Evolutionary conservation across 345 rosid genomes (phyloP).

Genomic region (Citrus australasica): DNA sequence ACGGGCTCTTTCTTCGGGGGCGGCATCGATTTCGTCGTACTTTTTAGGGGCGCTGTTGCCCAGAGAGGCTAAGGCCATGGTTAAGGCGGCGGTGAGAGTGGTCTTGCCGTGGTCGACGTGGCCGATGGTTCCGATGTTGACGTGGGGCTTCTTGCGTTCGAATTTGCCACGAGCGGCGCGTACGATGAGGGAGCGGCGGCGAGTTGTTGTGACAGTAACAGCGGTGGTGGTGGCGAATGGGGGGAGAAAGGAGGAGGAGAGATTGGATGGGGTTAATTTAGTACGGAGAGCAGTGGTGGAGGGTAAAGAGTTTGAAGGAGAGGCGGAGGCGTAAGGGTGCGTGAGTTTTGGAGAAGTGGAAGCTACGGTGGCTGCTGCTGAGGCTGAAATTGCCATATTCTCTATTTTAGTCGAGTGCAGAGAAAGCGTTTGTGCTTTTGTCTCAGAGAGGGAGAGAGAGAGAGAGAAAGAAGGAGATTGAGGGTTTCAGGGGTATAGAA

Average conservation of each 20-base stretch:
- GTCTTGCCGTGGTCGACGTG: constrained; percentile 98
- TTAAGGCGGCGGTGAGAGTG: constrained; percentile 80
- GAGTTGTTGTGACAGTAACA: constrained; percentile 3
- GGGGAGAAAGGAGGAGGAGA: constrained; percentile 61
- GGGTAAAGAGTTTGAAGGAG: constrained; percentile 33
- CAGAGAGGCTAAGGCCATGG: constrained; percentile 81
- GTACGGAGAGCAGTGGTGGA: constrained; percentile 27
- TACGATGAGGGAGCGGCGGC: constrained; percentile 48
- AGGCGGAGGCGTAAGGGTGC: constrained; percentile 31
- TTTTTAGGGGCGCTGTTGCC: constrained; percentile 73
- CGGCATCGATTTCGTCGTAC: constrained; percentile 93
- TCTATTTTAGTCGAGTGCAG: neutral
- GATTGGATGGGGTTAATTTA: constrained; percentile 37
- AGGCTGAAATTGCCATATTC: constrained; percentile 60
- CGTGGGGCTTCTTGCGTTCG: constrained; percentile 93
- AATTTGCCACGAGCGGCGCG: constrained; percentile 90
- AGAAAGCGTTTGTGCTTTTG: neutral
- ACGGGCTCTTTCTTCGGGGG: constrained; percentile 91
- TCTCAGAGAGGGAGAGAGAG: neutral
- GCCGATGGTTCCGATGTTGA: constrained; percentile 91
- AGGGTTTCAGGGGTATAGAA: neutral
- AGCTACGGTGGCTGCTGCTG: constrained; percentile 31
- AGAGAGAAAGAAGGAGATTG: neutral
- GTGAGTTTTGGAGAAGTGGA: constrained; percentile 40
- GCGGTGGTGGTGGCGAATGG: constrained; percentile 36